Base-by-base conservation (phyloP, 1,284 basidiomycete species). In the Chondrostereum purpureum region DNA sequence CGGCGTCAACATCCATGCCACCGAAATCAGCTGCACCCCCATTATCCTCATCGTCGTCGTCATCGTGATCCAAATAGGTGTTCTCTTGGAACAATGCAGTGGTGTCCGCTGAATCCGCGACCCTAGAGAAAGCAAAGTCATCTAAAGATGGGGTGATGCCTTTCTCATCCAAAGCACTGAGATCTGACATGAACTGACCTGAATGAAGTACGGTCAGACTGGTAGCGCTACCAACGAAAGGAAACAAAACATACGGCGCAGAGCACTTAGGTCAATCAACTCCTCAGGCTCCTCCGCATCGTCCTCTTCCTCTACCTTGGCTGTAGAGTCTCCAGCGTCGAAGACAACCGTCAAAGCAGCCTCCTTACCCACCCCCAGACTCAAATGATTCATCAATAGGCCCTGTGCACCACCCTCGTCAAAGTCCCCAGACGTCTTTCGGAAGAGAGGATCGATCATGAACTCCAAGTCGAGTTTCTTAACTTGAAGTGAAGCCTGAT, bases 341-440 rank as follows among this genome's bases (percentile, higher is more conserved):
- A 99, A 99, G 22, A 99, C 90, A 39, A 99, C 88, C 47, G 92
- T 76, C 59, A 96, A 76, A 27, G 80, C 81, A 3, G 88, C 84
- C 52, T 96, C 92, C 16, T 80, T 79, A 4, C 89, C 88, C 3
- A 83, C 68, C 13, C 83, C 85, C 46, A 89, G 56, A 44, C 77
- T 76, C 34, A 94, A 71, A 58, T 95, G 92, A 59, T 96, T 96
- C 91, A 95, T 93, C 33, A 96, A 69, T 42, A 96, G 64, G 5
- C 95, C 95, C 51, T 92, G 88, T 0, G 95, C 95, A 44, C 95
- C 95, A 36, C 95, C 96, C 64, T 99, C 96, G 62, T 99, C 95
- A 61, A 99, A 99, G 62, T 99, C 96, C 16, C 92, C 96, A 53
- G 86, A 93, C 0, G 96, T 99, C 73, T 99, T 99, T 66, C 84